Conservation (phyloP, 805 yeast species). For the Kurtzmaniella fragi region DNA sequence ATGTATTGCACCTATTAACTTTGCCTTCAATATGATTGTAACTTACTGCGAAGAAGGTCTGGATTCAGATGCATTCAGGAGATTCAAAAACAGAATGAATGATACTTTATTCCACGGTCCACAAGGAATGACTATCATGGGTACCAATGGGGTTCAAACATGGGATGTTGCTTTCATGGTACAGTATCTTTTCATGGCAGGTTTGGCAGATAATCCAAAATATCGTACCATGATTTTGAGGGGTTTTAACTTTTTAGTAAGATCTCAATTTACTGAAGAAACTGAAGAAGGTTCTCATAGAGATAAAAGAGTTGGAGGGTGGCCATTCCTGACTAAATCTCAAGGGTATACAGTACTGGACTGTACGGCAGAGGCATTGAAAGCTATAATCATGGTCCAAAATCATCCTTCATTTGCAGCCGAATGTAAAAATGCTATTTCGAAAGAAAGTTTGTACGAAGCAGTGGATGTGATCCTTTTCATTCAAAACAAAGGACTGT, state of each 20-base stretch:
- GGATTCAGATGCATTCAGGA: constrained; percentile 55
- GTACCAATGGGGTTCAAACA: constrained; percentile 95
- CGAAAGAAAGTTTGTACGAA: constrained; percentile 48
- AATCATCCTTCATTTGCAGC: constrained; percentile 50
- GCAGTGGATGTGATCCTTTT: constrained; percentile 74
- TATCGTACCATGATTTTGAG: constrained; percentile 58
- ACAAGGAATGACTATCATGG: constrained; percentile 89
- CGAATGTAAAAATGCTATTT: constrained; percentile 42
- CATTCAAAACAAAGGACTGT: constrained; percentile 73
- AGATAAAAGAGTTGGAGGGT: constrained; percentile 81
- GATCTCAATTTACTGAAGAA: constrained; percentile 82
- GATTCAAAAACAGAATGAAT: constrained; percentile 54
- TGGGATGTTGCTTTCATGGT: constrained; percentile 95
- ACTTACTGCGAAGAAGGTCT: constrained; percentile 65
- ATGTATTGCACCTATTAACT: constrained; percentile 91
- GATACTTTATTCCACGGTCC: constrained; percentile 83
- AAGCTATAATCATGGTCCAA: constrained; percentile 89
- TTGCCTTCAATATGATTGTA: constrained; percentile 76
- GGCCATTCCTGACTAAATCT: constrained; percentile 93
- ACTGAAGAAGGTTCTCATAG: constrained; percentile 75
- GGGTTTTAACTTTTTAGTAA: constrained; percentile 66
- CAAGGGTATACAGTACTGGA: constrained; percentile 97
- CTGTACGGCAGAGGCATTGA: constrained; percentile 93
- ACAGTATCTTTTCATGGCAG: constrained; percentile 77
- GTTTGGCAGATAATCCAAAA: constrained; percentile 65